phyloP scores from a whole-genome alignment of 129 eudicot species.

The Lactuca sativa region DNA sequence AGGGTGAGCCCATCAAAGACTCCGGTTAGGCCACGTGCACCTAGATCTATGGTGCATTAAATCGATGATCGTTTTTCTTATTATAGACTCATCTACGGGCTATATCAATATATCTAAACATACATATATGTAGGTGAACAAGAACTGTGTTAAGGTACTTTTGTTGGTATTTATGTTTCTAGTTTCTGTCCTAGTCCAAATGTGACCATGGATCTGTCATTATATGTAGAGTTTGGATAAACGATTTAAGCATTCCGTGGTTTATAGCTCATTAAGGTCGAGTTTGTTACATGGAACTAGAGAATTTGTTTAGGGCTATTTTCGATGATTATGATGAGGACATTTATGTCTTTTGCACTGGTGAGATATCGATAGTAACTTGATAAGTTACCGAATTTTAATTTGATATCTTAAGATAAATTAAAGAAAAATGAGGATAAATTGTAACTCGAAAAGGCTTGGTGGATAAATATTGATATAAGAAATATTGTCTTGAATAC shows the following conservation, averaged over 20 bases:
- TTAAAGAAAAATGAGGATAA: too few relatives aligned
- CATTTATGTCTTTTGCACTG: too few relatives aligned
- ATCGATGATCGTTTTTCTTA: background rate
- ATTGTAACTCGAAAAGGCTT: too few relatives aligned
- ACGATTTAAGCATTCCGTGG: conserved; percentile 12
- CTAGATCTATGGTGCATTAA: conserved; percentile 63
- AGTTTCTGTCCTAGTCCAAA: conserved; percentile 19
- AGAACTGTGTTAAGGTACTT: conserved; percentile 23
- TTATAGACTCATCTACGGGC: conserved; percentile 17
- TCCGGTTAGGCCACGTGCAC: conserved; percentile 80
- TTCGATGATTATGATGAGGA: background rate
- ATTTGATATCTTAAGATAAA: too few relatives aligned
- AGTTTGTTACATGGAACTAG: too few relatives aligned
- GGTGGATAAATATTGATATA: too few relatives aligned
- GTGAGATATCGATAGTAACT: too few relatives aligned
- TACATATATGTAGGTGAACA: conserved; percentile 28
- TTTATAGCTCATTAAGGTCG: background rate
- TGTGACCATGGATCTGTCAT: conserved; percentile 17
- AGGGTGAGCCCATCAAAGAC: conserved; percentile 97
- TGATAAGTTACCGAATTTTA: too few relatives aligned
- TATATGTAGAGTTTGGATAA: conserved; percentile 25
- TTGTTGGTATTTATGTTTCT: conserved; percentile 19
- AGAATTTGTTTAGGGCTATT: too few relatives aligned
- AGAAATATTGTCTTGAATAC: too few relatives aligned
- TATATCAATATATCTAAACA: conserved; percentile 9